These are phyloP conservation scores for Podaxis sp. DNA, from an alignment of 768 basidiomycete genomes.

Conservation along the genomic window DNA sequence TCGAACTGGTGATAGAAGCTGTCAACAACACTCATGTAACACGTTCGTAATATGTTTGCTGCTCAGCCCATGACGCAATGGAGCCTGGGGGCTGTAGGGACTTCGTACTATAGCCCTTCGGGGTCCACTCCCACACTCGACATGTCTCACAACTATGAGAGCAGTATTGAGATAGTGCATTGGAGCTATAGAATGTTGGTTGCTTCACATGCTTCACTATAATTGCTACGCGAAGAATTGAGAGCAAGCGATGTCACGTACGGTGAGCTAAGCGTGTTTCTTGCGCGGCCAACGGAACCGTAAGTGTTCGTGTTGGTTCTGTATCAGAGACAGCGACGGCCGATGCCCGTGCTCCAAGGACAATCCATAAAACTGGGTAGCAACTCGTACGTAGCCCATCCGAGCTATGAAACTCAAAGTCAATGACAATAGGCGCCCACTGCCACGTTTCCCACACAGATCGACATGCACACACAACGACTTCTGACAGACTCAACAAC, in stretches of 20 bases:
- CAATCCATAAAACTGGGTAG: background rate
- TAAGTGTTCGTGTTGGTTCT: background rate
- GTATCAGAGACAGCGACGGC: background rate
- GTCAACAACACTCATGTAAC: constrained; percentile 1
- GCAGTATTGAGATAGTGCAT: background rate
- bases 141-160: background rate
- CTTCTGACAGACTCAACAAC: background rate
- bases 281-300: constrained; percentile 10
- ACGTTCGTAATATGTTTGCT: background rate
- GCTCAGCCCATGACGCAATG: constrained; percentile 8
- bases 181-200: background rate
- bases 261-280: background rate
- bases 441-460: background rate
- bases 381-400: background rate
- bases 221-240: constrained; percentile 4
- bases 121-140: background rate
- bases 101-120: background rate
- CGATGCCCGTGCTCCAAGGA: constrained; percentile 6
- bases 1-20: constrained; percentile 11
- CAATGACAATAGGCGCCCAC: background rate
- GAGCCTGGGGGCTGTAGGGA: background rate
- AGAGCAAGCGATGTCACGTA: constrained; percentile 8
- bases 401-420: background rate
- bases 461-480: background rate
- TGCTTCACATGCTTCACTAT: background rate